Conservation (phyloP, 306 rosid genomes). For the Lathyrus sativus region DNA sequence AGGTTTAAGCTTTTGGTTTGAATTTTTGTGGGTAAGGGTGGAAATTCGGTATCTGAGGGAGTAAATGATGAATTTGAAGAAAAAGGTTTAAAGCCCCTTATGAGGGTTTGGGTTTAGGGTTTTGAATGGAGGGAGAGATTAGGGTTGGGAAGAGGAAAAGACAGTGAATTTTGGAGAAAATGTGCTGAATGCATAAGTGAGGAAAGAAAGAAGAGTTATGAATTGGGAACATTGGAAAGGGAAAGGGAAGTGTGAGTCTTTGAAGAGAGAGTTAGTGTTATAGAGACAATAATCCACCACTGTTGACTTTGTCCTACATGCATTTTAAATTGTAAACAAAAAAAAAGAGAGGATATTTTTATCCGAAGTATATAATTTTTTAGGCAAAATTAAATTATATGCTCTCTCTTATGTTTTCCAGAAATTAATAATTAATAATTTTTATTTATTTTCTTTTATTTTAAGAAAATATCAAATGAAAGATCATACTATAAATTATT, state of each 20-base stretch:
- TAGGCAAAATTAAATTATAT: no score
- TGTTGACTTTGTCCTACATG: no score
- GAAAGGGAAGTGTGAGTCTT: background rate
- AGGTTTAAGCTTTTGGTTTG: background rate
- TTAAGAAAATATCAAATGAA: no score
- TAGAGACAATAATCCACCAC: no score
- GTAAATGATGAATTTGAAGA: background rate
- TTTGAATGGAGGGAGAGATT: background rate
- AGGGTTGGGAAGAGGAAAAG: background rate
- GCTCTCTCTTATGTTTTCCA: no score
- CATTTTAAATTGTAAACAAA: no score
- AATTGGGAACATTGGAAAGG: background rate
- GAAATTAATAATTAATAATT: no score
- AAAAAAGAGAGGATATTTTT: no score
- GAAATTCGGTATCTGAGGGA: background rate
- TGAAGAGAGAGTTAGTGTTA: no score
- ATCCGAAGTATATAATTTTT: no score
- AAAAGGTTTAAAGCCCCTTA: background rate
- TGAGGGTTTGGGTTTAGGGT: background rate
- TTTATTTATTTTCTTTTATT: no score
- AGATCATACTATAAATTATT: no score
- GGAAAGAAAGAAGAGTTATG: background rate
- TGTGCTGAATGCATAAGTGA: background rate
- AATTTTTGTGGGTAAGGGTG: constrained; percentile 16
- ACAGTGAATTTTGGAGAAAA: background rate